These are phyloP conservation scores for Aspergillus sp. DNA, from an alignment of 2,329 filamentous ascomycete genomes.

Conservation along the genomic window DNA sequence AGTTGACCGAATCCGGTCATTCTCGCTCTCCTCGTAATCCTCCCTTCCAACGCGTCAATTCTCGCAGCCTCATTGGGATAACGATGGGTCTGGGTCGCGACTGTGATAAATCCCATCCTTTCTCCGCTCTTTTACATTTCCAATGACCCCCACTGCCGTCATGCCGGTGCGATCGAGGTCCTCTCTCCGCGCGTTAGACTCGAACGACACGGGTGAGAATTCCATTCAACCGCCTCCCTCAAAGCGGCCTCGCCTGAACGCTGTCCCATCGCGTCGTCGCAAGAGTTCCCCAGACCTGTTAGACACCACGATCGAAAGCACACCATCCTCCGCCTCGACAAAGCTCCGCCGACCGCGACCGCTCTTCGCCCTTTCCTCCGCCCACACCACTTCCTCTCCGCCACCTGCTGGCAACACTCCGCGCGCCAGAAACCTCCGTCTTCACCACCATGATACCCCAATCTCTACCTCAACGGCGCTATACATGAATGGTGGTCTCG, in stretches of 20 bases:
- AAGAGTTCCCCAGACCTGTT: slow-evolving; percentile 36
- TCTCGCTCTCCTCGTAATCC: neutral
- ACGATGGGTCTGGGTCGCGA: neutral
- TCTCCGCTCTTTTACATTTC: neutral
- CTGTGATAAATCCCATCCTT: neutral
- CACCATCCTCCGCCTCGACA: slow-evolving; percentile 13
- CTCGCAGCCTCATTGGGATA: neutral
- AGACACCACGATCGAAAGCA: slow-evolving; percentile 26
- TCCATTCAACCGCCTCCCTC: slow-evolving; percentile 21
- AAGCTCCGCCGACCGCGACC: slow-evolving; percentile 19
- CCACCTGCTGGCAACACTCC: slow-evolving; percentile 16
- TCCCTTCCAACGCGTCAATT: slow-evolving; percentile 1
- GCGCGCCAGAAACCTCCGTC: slow-evolving; percentile 17
- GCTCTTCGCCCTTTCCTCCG: slow-evolving; percentile 11
- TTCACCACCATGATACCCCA: slow-evolving; percentile 20
- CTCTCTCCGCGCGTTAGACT: slow-evolving; percentile 32
- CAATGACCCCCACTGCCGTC: slow-evolving; percentile 20
- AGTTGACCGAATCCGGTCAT: slow-evolving; percentile 8
- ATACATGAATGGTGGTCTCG: slow-evolving; percentile 23
- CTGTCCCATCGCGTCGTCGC: slow-evolving; percentile 22
- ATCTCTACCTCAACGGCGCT: slow-evolving; percentile 16
- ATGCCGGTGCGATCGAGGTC: slow-evolving; percentile 38
- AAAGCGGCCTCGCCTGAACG: slow-evolving; percentile 28
- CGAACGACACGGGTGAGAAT: slow-evolving; percentile 18
- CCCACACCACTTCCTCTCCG: slow-evolving; percentile 15